These are phyloP conservation scores for Lotus japonicus DNA, from an alignment of 306 rosid genomes.

Conservation along the genomic window DNA sequence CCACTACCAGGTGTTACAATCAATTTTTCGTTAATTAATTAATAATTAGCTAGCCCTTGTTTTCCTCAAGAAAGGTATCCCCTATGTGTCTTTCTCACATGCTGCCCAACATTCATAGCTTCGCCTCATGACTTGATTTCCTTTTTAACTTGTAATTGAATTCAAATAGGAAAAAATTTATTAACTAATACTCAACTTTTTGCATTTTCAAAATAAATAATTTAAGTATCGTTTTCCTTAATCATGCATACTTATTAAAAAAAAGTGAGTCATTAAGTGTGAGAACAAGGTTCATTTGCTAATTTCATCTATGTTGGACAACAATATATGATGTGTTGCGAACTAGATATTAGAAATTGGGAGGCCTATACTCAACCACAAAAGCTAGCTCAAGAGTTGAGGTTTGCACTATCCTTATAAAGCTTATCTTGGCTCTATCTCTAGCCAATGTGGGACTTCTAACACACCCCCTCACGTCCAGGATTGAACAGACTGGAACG, in stretches of 20 bases:
- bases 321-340: no score
- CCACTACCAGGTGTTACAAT: constrained; percentile 29
- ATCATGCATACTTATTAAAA: not conserved
- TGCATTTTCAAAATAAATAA: not conserved
- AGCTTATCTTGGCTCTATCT: no score
- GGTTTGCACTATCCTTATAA: no score
- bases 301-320: no score
- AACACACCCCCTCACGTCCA: no score
- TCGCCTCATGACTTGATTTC: constrained; percentile 16
- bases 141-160: constrained; percentile 13
- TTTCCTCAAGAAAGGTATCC: constrained; percentile 39
- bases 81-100: constrained; percentile 42
- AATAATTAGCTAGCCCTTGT: constrained; percentile 38
- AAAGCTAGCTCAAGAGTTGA: no score
- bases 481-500: no score
- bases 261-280: no score
- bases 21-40: constrained; percentile 6
- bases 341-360: no score
- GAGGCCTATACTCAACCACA: no score
- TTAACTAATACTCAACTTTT: not conserved
- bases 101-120: constrained; percentile 39
- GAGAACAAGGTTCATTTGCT: no score
- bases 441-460: no score
- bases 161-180: not conserved
- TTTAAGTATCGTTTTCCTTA: not conserved